Evolutionary conservation across 2,329 filamentous ascomycete genomes (phyloP), one percentile per base, ranked within the genome.

Genomic region (Fusarium buxicola): DNA sequence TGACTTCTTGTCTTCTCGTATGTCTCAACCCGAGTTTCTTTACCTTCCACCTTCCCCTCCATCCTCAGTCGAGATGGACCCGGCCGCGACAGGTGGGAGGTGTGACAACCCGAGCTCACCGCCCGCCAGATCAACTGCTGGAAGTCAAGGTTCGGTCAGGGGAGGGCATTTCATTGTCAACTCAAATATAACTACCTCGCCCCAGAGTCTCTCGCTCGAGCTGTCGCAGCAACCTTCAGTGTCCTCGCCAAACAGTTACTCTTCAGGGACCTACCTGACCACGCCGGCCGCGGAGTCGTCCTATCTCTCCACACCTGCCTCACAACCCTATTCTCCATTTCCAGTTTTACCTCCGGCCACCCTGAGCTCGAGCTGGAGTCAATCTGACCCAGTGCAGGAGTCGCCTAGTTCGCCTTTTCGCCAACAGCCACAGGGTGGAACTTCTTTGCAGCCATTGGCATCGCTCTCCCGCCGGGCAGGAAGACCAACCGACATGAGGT

Each of bases 61-160:
- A 58, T 71, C 67, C 40, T 71, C 69, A 57, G 60, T 71, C 54
- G 71, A 69, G 69, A 71, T 71, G 69, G 69, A 71, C 54, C 65
- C 69, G 65, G 60, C 57, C 56, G 45, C 51, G 54, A 61, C 60
- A 64, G 69, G 71, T 58, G 69, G 63, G 63, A 70, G 55, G 63
- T 61, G 59, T 69, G 65, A 69, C 56, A 68, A 61, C 63, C 46
- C 59, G 52, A 70, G 64, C 69, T 71, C 69, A 71, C 69, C 69
- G 59, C 58, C 49, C 49, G 52, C 61, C 63, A 71, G 69, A 64
- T 66, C 69, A 68, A 56, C 60, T 58, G 47, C 51, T 59, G 63
- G 62, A 53, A 68, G 52, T 25, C 66, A 63, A 61, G 35, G 51
- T 31, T 69, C 69, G 44, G 50, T 63, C 46, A 60, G 55, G 44